Conservation (phyloP, 495 filamentous ascomycete species). For the Schizothecium vesticola region DNA sequence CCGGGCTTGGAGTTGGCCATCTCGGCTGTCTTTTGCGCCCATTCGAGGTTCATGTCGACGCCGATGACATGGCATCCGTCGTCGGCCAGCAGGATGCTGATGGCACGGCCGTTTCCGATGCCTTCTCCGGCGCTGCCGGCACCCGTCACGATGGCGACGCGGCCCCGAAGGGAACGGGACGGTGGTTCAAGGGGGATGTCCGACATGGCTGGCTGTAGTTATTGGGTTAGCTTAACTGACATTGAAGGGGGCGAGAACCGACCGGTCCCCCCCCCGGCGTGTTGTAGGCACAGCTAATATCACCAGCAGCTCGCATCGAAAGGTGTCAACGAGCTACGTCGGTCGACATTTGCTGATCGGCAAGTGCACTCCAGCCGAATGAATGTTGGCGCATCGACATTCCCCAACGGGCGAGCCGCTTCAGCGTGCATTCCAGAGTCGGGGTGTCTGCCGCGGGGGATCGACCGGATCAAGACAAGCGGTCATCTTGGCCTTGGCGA, state of each 20-base stretch:
- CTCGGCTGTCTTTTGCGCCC: constrained; percentile 44
- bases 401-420: not conserved
- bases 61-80: constrained; percentile 52
- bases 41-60: constrained; percentile 43
- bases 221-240: not conserved
- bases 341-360: not conserved
- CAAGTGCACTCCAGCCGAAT: not conserved
- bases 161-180: constrained; percentile 33
- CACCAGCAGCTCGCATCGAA: not conserved
- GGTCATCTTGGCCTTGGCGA: not conserved
- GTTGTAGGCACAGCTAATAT: not conserved
- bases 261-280: not conserved
- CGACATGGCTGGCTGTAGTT: not conserved
- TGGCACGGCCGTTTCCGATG: constrained; percentile 56
- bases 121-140: constrained; percentile 49
- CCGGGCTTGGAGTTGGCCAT: constrained; percentile 35
- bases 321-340: not conserved
- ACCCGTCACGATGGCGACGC: constrained; percentile 56
- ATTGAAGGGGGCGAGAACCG: not conserved
- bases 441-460: not conserved
- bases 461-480: not conserved
- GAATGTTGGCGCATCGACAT: not conserved
- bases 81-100: constrained; percentile 51
- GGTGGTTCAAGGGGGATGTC: constrained; percentile 22
- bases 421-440: not conserved